Conservation (phyloP, 257 asterid species). For the Scutellaria minor region DNA sequence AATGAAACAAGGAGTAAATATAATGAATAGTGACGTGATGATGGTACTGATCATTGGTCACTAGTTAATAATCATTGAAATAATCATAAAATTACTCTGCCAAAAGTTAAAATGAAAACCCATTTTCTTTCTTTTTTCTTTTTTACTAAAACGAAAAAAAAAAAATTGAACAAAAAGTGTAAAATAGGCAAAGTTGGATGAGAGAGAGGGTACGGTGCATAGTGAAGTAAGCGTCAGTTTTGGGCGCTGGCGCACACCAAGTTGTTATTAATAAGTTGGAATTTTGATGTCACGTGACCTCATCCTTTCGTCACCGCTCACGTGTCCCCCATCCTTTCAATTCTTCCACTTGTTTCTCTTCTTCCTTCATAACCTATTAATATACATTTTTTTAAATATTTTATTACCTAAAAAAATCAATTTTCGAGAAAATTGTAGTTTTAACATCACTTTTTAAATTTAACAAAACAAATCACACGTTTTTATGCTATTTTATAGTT, state of each 20-base stretch:
- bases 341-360: background rate
- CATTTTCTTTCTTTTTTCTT: background rate
- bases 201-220: constrained; percentile 31
- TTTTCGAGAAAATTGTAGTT: too few relatives aligned
- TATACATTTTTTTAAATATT: too few relatives aligned
- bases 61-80: constrained; percentile 26
- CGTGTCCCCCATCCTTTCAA: constrained; percentile 32
- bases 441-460: background rate
- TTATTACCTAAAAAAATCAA: too few relatives aligned
- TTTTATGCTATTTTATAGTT: too few relatives aligned
- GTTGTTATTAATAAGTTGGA: background rate
- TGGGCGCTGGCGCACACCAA: constrained; percentile 38
- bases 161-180: background rate
- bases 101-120: constrained; percentile 12
- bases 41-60: constrained; percentile 32
- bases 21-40: constrained; percentile 25
- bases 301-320: constrained; percentile 48
- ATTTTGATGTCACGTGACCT: constrained; percentile 51
- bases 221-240: constrained; percentile 39
- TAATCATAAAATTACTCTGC: constrained; percentile 25
- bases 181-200: background rate
- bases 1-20: background rate
- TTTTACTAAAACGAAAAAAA: too few relatives aligned
- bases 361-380: background rate
- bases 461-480: too few relatives aligned